Percentiles rank a stretch among this genome's conserved stretches.
These are phyloP conservation scores for Sisymbrium altissimum DNA, from an alignment of 345 rosid genomes.

Conservation along the genomic window DNA sequence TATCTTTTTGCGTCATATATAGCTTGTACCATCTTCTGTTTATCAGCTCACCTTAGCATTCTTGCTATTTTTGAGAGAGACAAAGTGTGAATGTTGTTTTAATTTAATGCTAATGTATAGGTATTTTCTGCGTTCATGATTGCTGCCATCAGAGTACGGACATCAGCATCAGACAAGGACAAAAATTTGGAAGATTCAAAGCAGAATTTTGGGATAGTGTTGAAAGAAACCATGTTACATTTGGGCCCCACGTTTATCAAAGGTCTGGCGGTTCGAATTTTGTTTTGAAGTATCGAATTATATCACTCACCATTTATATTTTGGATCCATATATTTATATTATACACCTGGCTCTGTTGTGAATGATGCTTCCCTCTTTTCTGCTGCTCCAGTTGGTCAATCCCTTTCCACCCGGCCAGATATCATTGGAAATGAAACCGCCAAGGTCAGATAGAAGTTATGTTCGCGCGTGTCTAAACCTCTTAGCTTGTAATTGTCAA, in stretches of 20 bases:
- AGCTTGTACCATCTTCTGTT: background rate
- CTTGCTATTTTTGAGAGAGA: constrained; percentile 6
- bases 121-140: constrained; percentile 60
- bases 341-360: constrained; percentile 35
- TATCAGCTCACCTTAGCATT: background rate
- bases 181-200: constrained; percentile 44
- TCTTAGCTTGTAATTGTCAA: background rate
- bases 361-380: constrained; percentile 35
- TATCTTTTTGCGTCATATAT: background rate
- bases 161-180: constrained; percentile 40
- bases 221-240: constrained; percentile 82
- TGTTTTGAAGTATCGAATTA: constrained; percentile 23
- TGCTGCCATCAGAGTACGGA: constrained; percentile 68
- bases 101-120: constrained; percentile 38
- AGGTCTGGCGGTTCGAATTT: constrained; percentile 44
- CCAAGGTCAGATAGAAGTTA: constrained; percentile 60
- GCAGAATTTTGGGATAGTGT: constrained; percentile 63
- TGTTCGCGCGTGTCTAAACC: background rate
- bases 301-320: constrained; percentile 22
- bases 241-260: constrained; percentile 96
- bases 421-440: constrained; percentile 77
- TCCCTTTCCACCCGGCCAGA: constrained; percentile 98
- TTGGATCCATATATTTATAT: constrained; percentile 31
- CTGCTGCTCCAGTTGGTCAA: constrained; percentile 87
- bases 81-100: constrained; percentile 11